phyloP scores from a whole-genome alignment of 805 yeast species.

The Spathaspora gorwiae region DNA sequence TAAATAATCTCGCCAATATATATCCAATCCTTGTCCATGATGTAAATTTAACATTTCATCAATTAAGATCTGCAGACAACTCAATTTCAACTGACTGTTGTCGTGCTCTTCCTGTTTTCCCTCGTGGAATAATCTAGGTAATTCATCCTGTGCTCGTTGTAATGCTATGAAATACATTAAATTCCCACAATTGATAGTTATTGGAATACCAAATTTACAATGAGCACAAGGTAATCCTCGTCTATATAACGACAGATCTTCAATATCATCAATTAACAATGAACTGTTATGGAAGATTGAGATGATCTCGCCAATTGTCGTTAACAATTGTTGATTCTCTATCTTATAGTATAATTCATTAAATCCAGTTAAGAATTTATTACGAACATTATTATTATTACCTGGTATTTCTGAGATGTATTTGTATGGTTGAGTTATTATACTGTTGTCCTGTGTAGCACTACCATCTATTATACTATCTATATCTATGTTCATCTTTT shows the following conservation, averaged over 20 bases:
- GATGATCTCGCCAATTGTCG: slow-evolving; percentile 24
- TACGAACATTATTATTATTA: slow-evolving; percentile 27
- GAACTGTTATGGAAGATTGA: slow-evolving; percentile 33
- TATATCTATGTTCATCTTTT: slow-evolving; percentile 4
- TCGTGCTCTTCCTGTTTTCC: slow-evolving; percentile 15
- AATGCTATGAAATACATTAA: slow-evolving; percentile 76
- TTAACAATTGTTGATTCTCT: slow-evolving; percentile 16
- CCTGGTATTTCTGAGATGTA: slow-evolving; percentile 31
- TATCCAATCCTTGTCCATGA: slow-evolving; percentile 85
- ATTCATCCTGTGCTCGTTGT: slow-evolving; percentile 33
- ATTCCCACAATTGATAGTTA: slow-evolving; percentile 79
- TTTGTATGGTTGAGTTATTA: slow-evolving; percentile 18
- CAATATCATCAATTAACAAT: slow-evolving; percentile 74
- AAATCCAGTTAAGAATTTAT: slow-evolving; percentile 28
- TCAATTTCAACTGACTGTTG: slow-evolving; percentile 16
- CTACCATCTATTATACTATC: slow-evolving; percentile 2
- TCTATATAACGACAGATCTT: slow-evolving; percentile 67
- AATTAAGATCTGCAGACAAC: slow-evolving; percentile 41
- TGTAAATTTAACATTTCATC: slow-evolving; percentile 80
- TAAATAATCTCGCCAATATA: slow-evolving; percentile 74
- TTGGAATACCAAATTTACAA: slow-evolving; percentile 67
- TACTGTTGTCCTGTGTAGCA: neutral
- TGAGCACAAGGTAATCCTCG: slow-evolving; percentile 83
- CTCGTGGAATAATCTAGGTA: slow-evolving; percentile 11
- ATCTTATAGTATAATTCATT: slow-evolving; percentile 30